Evolutionary conservation across 768 basidiomycete species (phyloP), one percentile per base, ranked within the genome.

Genomic region (Agaricus blazei): DNA sequence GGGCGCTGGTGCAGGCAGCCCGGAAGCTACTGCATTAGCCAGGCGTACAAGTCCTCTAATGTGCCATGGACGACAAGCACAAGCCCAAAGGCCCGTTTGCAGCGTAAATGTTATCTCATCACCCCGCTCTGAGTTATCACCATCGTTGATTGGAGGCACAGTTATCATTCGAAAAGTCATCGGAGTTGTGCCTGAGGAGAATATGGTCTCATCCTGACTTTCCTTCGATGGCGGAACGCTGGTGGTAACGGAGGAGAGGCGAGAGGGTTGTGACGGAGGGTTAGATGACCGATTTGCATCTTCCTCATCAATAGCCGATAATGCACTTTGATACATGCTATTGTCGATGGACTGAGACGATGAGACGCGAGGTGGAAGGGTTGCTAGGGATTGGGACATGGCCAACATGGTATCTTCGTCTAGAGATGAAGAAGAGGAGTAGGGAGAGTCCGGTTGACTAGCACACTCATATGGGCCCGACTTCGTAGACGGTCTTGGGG

Each of bases 311-410:
- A 54, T 42, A 19, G 47, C 41, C 8, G 58, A 52, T 14, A 61
- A 40, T 11, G 58, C 87, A 61, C 90, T 93, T 60, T 87, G 80
- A 65, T 92, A 93, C 77, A 93, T 81, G 69, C 85, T 91, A 61
- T 81, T 82, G 4, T 76, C 68, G 47, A 78, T 69, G 19, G 85
- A 83, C 38, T 67, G 70, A 15, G 77, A 73, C n/a, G 75, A 82
- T 6, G 62, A 60, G 8, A 77, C 52, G 42, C 73, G 65, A 11
- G 75, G 79, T 40, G 81, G 86, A 37, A 93, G 73, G 51, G 70
- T 75, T 2, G 77, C 84, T 34, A 90, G 72, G 4, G 89, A 91
- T 64, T 90, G 87, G 6, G 87, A 86, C 88, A 91, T 90, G 51
- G 78, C 71, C 63, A 82, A 69, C 45, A 81, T 80, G 5, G 79